phyloP scores from a whole-genome alignment of 2,329 filamentous ascomycete genomes.

The Hypoxylon sp. region DNA sequence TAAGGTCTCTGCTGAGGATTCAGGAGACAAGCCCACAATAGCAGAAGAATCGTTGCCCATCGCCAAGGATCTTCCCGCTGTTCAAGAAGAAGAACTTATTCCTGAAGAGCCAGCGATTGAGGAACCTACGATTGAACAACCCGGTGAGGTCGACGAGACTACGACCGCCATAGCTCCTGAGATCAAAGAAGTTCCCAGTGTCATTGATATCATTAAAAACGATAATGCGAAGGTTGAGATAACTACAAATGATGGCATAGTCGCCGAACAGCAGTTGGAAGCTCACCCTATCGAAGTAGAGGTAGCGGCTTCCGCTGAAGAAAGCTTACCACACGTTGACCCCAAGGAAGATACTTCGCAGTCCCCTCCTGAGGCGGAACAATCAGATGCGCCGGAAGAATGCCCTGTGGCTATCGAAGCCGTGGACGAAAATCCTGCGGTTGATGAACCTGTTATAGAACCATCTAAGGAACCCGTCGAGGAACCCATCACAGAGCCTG shows the following conservation, averaged over 20 bases:
- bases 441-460: neutral
- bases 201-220: neutral
- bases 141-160: neutral
- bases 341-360: neutral
- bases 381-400: slow-evolving; percentile 5
- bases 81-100: neutral
- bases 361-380: neutral
- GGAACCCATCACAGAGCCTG: neutral
- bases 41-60: neutral
- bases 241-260: neutral
- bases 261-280: slow-evolving; percentile 2
- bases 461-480: too few relatives aligned
- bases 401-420: slow-evolving; percentile 1
- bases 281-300: neutral
- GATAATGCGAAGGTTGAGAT: neutral
- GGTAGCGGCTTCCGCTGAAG: neutral
- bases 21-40: neutral
- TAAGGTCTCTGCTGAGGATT: neutral
- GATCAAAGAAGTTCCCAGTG: neutral
- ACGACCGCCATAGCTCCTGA: neutral
- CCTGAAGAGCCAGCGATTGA: slow-evolving; percentile 3
- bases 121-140: neutral
- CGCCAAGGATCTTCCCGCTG: neutral
- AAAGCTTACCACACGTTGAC: neutral
- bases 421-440: slow-evolving; percentile 3